Base-by-base conservation (phyloP, 371 early-diverging fungal genomes). In the Nematocida minor region DNA sequence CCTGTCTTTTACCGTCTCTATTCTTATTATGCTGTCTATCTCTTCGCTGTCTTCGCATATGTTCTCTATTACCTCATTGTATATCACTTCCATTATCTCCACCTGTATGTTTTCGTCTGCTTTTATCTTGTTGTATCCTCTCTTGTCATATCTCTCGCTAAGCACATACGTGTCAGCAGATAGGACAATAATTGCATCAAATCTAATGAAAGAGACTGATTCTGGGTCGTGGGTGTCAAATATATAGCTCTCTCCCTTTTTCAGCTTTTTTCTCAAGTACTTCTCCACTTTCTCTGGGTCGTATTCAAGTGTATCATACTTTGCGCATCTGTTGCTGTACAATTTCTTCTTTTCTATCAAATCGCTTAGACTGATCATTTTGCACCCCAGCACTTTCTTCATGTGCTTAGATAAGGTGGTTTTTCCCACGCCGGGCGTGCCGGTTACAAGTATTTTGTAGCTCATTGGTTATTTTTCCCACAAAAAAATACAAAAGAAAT, bases 351-450 rank as follows among this genome's bases (percentile, higher is more conserved):
- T 87, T 80, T 92, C 93, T 55, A 95, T 92, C 20, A 93, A 84
- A 29, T 90, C 88, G 53, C 93, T 92, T 11, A 94, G 91, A 69
- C 93, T 90, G 64, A 96, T 86, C 80, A 93, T 91, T 14, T 87
- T 80, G 55, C 92, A 84, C 9, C 82, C 82, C 11, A 87, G 86
- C 0, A 87, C 89, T 70, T 87, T 83, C 0, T 91, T 89, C 29
- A 92, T 85, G 87, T 91, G 85, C 85, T 91, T 91, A 11, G 90
- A 86, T 1, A 92, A 89, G 0, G 95, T 94, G 0, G 98, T 93
- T 82, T 97, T 97, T 55, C 96, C 96, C 0, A 92, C 93, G 44
- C 96, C 96, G 0, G 96, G 96, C 1, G 96, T 95, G 27, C 97
- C 97, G 0, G 96, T 95, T 48, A 97, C 90, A 41, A 97, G 88